Conservation (phyloP, 371 early-diverging fungal genomes). For the Mortierella sp. region DNA sequence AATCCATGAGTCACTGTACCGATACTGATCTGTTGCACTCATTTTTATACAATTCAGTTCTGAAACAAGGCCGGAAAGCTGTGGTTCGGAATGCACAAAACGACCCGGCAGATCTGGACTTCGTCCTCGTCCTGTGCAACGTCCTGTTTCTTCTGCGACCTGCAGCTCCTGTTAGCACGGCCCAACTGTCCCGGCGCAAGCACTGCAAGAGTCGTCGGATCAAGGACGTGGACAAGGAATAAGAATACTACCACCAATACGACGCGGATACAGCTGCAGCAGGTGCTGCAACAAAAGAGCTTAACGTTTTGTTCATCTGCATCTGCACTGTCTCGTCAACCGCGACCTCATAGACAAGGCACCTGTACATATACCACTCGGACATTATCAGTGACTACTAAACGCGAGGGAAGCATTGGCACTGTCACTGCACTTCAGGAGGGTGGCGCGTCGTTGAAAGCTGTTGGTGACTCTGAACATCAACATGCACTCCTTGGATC, state of each 20-base stretch:
- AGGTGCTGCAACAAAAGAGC: slow-evolving; percentile 7
- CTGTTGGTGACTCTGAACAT: not conserved
- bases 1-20: too few species aligned
- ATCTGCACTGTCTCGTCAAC: slow-evolving; percentile 1
- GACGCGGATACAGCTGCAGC: slow-evolving; percentile 22
- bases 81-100: slow-evolving; percentile 43
- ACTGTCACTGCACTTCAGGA: not conserved
- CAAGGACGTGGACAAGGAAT: slow-evolving; percentile 8
- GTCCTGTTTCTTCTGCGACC: slow-evolving; percentile 48
- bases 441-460: not conserved
- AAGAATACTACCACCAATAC: not conserved
- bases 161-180: slow-evolving; percentile 25
- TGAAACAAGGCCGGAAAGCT: too few species aligned
- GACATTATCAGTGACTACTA: slow-evolving; percentile 5
- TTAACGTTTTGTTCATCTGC: slow-evolving; percentile 4
- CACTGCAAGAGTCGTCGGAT: not conserved
- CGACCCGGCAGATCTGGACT: slow-evolving; percentile 51
- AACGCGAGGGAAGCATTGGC: not conserved
- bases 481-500: not conserved
- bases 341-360: slow-evolving; percentile 7
- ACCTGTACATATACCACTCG: slow-evolving; percentile 21
- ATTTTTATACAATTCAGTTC: too few species aligned
- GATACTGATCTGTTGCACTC: too few species aligned
- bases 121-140: slow-evolving; percentile 37
- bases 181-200: slow-evolving; percentile 3